Percentiles rank a stretch among this genome's conserved stretches.
Conservation (phyloP, 139 green algal genomes). For the Auxenochlorella protothecoides region DNA sequence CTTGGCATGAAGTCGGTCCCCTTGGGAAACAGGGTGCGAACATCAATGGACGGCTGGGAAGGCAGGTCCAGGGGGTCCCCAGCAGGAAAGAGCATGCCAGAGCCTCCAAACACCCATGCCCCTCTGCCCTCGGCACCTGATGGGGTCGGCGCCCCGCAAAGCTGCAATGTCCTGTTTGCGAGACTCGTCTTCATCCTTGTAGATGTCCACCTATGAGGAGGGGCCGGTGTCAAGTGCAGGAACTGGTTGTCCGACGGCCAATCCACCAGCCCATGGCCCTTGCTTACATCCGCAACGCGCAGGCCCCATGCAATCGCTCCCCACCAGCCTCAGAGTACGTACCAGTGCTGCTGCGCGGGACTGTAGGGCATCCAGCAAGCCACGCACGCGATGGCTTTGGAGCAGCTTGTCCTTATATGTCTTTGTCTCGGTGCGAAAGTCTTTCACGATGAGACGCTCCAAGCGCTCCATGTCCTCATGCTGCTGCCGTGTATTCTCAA, state of each 20-base stretch:
- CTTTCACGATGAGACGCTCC: constrained; percentile 72
- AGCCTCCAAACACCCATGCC: neutral
- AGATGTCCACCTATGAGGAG: constrained; percentile 55
- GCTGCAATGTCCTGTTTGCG: constrained; percentile 83
- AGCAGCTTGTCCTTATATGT: constrained; percentile 61
- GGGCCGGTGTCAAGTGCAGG: neutral
- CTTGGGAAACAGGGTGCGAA: neutral
- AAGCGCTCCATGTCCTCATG: constrained; percentile 91
- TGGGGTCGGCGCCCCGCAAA: constrained; percentile 49
- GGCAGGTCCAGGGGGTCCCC: neutral
- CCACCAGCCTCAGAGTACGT: constrained; percentile 7
- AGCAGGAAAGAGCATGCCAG: neutral
- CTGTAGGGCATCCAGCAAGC: constrained; percentile 71
- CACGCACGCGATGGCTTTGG: constrained; percentile 72
- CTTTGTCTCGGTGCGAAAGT: constrained; percentile 66
- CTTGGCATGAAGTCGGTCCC: too few relatives aligned
- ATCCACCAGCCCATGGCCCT: neutral
- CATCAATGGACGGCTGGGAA: neutral
- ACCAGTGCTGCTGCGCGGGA: constrained; percentile 65
- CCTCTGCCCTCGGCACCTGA: constrained; percentile 8
- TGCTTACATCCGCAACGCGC: neutral
- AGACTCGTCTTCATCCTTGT: constrained; percentile 75
- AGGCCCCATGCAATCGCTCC: neutral
- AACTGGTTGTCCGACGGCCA: neutral
- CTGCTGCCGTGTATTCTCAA: constrained; percentile 80